Evolutionary conservation across 345 rosid species (phyloP).

Genomic region (Geranium brycei): DNA sequence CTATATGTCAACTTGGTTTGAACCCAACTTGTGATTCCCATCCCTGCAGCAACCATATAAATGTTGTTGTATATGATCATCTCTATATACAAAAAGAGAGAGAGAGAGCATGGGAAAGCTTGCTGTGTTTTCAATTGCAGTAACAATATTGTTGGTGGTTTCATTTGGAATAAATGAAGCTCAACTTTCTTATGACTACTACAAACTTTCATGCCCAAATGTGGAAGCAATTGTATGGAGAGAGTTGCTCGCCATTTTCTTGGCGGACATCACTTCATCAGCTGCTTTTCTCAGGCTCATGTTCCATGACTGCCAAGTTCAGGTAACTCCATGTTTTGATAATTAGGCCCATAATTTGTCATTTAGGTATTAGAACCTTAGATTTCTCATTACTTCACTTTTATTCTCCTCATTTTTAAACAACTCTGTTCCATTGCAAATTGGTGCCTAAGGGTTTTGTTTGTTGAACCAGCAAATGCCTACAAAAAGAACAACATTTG

Average conservation of each 20-base stretch:
- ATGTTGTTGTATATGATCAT: background rate
- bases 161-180: constrained; percentile 11
- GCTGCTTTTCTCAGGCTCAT: constrained; percentile 24
- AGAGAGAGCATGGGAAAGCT: background rate
- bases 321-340: constrained; percentile 4
- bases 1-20: background rate
- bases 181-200: constrained; percentile 20
- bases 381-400: background rate
- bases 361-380: background rate
- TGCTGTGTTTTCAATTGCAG: constrained; percentile 1
- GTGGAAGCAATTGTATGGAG: constrained; percentile 16
- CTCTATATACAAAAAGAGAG: background rate
- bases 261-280: constrained; percentile 15
- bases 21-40: background rate
- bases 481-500: background rate
- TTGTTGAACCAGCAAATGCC: background rate
- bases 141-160: constrained; percentile 12
- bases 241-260: constrained; percentile 10
- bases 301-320: constrained; percentile 29
- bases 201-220: constrained; percentile 20
- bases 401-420: background rate
- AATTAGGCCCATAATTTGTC: background rate
- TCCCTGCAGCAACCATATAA: background rate
- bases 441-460: no score
- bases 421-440: no score